These are phyloP conservation scores for Pelargonium exstipulatum DNA, from an alignment of 441 rosid genomes.

Conservation along the genomic window DNA sequence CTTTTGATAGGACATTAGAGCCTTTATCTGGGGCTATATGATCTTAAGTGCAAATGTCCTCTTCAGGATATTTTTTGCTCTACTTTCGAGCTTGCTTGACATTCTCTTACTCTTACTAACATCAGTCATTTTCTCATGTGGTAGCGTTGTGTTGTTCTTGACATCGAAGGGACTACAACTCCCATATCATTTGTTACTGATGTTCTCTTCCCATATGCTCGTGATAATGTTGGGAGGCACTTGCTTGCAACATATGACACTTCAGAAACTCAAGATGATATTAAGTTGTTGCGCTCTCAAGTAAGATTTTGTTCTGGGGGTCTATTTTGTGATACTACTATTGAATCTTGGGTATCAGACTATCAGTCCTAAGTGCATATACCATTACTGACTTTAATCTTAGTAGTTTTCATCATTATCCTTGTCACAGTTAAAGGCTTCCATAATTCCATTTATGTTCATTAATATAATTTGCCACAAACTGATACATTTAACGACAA, in stretches of 20 bases:
- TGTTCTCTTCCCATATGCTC: conserved; percentile 86
- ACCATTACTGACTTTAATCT: no score
- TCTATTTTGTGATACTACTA: not conserved
- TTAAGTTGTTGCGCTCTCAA: conserved; percentile 60
- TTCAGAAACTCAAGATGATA: conserved; percentile 73
- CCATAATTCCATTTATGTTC: not conserved
- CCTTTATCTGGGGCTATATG: not conserved
- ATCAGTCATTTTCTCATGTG: conserved; percentile 23
- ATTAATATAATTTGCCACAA: not conserved
- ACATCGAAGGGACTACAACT: conserved; percentile 95
- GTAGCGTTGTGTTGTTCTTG: conserved; percentile 83
- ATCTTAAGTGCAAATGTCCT: not conserved
- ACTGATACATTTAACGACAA: not conserved
- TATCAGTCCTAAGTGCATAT: no score
- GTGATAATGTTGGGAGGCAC: conserved; percentile 80
- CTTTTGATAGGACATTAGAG: not conserved
- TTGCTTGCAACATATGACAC: conserved; percentile 58
- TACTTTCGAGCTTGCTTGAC: not conserved
- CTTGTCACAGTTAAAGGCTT: not conserved
- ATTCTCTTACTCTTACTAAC: not conserved
- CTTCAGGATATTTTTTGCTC: not conserved
- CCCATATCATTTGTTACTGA: conserved; percentile 91
- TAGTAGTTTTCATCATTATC: not conserved
- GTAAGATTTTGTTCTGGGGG: conserved; percentile 36
- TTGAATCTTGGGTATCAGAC: not conserved